Conservation (phyloP, 129 eudicot genomes). For the Heracleum sosnowskyi region DNA sequence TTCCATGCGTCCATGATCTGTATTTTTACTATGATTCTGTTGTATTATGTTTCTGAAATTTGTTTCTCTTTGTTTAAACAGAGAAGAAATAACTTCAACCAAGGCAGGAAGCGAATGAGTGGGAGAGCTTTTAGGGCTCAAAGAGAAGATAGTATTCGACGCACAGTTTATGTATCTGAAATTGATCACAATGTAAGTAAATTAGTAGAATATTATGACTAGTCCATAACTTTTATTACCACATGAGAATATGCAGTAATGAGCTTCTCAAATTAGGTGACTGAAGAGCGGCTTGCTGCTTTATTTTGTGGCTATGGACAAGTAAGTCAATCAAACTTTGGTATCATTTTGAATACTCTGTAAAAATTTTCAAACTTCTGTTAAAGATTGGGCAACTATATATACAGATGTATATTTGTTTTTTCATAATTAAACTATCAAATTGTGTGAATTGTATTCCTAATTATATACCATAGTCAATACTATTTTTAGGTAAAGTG, state of each 20-base stretch:
- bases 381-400: not conserved
- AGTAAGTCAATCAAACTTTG: constrained; percentile 34
- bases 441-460: not conserved
- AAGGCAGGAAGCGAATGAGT: constrained; percentile 65
- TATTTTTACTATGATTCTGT: not conserved
- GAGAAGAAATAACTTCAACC: constrained; percentile 63
- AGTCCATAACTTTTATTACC: not conserved
- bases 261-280: constrained; percentile 38
- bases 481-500: not conserved
- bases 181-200: constrained; percentile 77
- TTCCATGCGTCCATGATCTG: not conserved
- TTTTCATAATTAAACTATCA: not conserved
- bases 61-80: constrained; percentile 19
- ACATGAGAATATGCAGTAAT: constrained; percentile 6
- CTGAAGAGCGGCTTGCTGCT: constrained; percentile 94
- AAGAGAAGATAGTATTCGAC: constrained; percentile 88
- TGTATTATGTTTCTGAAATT: not conserved
- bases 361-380: not conserved
- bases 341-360: not conserved
- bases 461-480: not conserved
- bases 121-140: constrained; percentile 76
- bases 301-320: constrained; percentile 79
- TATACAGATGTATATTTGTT: not conserved
- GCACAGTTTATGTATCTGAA: constrained; percentile 84
- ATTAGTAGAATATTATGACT: not conserved